phyloP scores from a whole-genome alignment of 2,329 filamentous ascomycete species.

The Emergomyces pasteurianus region DNA sequence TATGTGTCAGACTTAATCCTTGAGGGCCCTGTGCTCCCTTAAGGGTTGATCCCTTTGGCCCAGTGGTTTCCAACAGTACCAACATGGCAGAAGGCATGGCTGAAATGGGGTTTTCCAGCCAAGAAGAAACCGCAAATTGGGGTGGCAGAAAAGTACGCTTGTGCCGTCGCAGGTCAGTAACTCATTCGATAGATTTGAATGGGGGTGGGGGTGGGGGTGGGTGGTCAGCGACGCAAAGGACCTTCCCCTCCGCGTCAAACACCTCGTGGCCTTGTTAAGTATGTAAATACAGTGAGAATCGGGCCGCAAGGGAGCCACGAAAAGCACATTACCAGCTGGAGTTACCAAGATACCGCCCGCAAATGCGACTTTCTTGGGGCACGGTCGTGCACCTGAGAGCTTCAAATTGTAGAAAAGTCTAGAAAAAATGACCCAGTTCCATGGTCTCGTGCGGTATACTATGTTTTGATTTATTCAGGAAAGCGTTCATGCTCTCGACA shows the following conservation, averaged over 20 bases:
- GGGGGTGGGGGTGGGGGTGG: too few relatives aligned
- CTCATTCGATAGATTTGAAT: constrained; percentile 9
- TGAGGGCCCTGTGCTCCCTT: too few relatives aligned
- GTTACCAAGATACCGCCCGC: constrained; percentile 11
- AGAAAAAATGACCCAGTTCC: constrained; percentile 11
- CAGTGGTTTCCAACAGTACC: too few relatives aligned
- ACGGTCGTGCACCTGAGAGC: constrained; percentile 6
- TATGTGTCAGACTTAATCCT: too few relatives aligned
- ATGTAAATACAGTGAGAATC: constrained; percentile 9
- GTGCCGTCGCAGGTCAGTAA: too few relatives aligned
- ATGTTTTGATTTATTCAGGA: constrained; percentile 9
- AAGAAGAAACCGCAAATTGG: too few relatives aligned
- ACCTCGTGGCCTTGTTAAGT: too few relatives aligned
- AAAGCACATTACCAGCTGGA: constrained; percentile 10
- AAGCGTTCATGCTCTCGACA: constrained; percentile 6
- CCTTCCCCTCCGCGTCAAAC: constrained; percentile 9
- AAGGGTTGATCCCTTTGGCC: too few relatives aligned
- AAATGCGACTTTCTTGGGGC: constrained; percentile 8
- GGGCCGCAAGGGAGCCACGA: constrained; percentile 9
- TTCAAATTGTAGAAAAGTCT: constrained; percentile 5
- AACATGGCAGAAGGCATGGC: too few relatives aligned
- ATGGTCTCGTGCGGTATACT: constrained; percentile 6
- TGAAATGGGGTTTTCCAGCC: too few relatives aligned
- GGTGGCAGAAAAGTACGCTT: too few relatives aligned
- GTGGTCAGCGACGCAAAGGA: constrained; percentile 9